A percentile compares a stretch with the other conserved stretches of the same genome.
Conservation (phyloP, 1,139 yeast genomes). For the Taiozyma onychis region DNA sequence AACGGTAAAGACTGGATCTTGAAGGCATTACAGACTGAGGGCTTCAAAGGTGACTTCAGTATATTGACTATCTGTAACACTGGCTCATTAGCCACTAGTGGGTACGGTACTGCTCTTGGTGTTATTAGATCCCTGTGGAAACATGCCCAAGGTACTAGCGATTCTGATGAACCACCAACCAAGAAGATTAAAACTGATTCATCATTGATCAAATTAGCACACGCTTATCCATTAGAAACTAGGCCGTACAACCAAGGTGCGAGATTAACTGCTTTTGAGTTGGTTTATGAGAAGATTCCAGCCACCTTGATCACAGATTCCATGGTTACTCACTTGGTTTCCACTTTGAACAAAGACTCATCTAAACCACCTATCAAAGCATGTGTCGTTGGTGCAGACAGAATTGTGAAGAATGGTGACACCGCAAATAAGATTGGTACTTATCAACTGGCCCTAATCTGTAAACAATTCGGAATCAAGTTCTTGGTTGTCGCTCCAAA, state of each 20-base stretch:
- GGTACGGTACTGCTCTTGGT: slow-evolving; percentile 95
- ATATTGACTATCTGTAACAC: slow-evolving; percentile 84
- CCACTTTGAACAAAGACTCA: slow-evolving; percentile 23
- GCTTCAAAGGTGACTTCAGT: slow-evolving; percentile 61
- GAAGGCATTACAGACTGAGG: slow-evolving; percentile 39
- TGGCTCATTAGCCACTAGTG: slow-evolving; percentile 92
- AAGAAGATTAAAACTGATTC: slow-evolving; percentile 25
- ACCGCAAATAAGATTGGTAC: slow-evolving; percentile 98
- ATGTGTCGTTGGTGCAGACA: slow-evolving; percentile 96
- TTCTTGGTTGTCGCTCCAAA: slow-evolving; percentile 94
- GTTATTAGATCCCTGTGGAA: slow-evolving; percentile 69
- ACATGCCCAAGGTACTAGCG: slow-evolving; percentile 27
- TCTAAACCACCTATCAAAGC: slow-evolving; percentile 58
- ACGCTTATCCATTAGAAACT: slow-evolving; percentile 87
- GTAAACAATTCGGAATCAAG: slow-evolving; percentile 50
- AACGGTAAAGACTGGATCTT: slow-evolving; percentile 73
- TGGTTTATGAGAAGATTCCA: slow-evolving; percentile 80
- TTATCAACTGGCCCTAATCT: slow-evolving; percentile 73
- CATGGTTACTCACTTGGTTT: slow-evolving; percentile 77
- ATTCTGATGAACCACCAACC: slow-evolving; percentile 24
- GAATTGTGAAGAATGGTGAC: slow-evolving; percentile 89
- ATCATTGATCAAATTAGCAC: slow-evolving; percentile 33
- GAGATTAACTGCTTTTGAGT: slow-evolving; percentile 84
- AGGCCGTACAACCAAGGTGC: slow-evolving; percentile 98
- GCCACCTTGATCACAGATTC: slow-evolving; percentile 86